These are phyloP conservation scores for Aegilops speltoides DNA, from an alignment of 176 grass and related monocot species.

Conservation along the genomic window DNA sequence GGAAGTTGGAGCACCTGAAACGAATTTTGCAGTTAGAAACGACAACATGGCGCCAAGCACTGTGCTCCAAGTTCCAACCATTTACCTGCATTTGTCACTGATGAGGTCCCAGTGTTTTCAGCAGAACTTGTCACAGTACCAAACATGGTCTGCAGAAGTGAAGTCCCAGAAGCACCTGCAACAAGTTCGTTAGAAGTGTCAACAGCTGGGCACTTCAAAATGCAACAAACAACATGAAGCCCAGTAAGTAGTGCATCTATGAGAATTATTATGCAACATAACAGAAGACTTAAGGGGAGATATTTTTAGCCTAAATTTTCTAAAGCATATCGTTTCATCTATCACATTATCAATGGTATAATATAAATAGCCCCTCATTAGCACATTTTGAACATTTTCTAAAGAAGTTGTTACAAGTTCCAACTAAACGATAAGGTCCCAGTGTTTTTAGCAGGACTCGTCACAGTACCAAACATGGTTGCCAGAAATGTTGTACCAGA, in stretches of 20 bases:
- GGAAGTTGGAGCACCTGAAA: background rate
- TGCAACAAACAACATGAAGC: background rate
- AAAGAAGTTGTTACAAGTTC: too few relatives aligned
- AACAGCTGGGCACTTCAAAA: background rate
- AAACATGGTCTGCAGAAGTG: background rate
- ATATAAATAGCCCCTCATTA: too few relatives aligned
- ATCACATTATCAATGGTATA: background rate
- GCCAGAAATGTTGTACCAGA: background rate
- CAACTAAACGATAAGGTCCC: too few relatives aligned
- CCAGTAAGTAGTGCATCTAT: background rate
- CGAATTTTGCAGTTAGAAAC: too few relatives aligned
- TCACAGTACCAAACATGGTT: background rate
- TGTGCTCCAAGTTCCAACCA: background rate
- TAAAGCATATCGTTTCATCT: background rate
- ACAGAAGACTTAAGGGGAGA: background rate
- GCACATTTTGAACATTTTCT: too few relatives aligned
- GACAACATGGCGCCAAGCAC: background rate
- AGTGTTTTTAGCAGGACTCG: too few relatives aligned
- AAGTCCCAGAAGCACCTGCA: background rate
- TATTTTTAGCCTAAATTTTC: background rate
- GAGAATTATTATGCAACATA: background rate
- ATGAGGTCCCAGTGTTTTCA: background rate
- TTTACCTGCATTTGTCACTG: background rate
- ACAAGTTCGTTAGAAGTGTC: background rate
- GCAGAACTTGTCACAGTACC: background rate